Evolutionary conservation across 2,329 filamentous ascomycete species (phyloP).

Genomic region (Alternaria triticimaculans): DNA sequence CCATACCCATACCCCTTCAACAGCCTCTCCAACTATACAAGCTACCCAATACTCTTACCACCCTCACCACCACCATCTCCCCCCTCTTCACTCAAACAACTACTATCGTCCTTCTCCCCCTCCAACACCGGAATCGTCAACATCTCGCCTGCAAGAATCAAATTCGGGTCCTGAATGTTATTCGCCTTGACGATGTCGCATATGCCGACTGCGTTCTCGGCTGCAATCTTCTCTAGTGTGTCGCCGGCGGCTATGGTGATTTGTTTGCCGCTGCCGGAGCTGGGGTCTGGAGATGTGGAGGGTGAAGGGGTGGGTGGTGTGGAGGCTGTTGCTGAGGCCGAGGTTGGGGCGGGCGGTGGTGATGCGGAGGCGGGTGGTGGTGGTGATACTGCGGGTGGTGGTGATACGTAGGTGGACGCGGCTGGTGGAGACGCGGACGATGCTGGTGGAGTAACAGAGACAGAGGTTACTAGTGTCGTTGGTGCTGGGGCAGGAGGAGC

Average conservation of each 20-base stretch:
- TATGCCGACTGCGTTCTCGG: not conserved
- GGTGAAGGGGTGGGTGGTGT: not conserved
- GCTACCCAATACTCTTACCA: not conserved
- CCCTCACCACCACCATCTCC: not conserved
- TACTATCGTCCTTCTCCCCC: not conserved
- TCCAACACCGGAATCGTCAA: not conserved
- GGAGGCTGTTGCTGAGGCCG: not conserved
- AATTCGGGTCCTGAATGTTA: not conserved
- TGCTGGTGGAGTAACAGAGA: not conserved
- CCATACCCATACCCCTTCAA: not conserved
- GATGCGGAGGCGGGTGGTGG: no score
- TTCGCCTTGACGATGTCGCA: constrained; percentile 1
- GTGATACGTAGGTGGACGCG: not conserved
- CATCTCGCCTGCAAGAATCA: not conserved
- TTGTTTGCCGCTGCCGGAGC: not conserved
- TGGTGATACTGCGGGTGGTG: not conserved
- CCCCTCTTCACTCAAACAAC: not conserved
- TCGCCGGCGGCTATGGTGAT: not conserved
- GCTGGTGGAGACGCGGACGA: not conserved
- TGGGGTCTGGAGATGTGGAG: not conserved
- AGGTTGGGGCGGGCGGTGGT: not conserved
- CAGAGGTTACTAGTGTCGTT: not conserved
- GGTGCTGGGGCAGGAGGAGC: not conserved
- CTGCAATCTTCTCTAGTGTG: not conserved
- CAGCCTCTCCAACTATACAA: not conserved